Base-by-base conservation (phyloP, 176 grass and related monocot species). In the Cenchrus purpureus region DNA sequence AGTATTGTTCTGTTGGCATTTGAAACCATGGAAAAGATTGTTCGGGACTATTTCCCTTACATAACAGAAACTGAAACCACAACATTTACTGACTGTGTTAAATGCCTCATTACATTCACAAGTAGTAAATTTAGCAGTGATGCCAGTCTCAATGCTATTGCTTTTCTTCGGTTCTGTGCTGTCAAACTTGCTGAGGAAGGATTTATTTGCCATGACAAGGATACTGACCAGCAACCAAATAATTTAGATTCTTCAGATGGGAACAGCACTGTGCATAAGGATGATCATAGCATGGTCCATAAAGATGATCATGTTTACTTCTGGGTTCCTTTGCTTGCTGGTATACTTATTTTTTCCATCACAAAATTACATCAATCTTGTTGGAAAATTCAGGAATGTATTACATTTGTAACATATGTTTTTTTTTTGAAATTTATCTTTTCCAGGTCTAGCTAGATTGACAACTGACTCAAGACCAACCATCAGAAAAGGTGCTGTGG, bases 11-110 rank as follows among this genome's bases (percentile, higher is more conserved):
- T 98, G 52, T 90, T 99, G 68, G 97, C 97, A 64, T 99, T 99
- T 87, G 97, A 96, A 76, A 99, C 93, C 2, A 99, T 99, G 91
- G 97, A 96, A 91, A 99, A 96, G 86, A 99, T 99, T 86, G 91
- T 99, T 83, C 87, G 97, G 75, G 97, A 99, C 70, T 99, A 94
- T 85, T 99, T 99, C 65, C 93, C 93, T 50, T 94, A 94, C 86
- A 99, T 99, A 99, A 99, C 97, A 75, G 97, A 99, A 87, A 99
- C 97, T 20, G 97, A 99, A 83, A 92, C 97, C 77, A 99, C 88
- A 73, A 95, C 89, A 57, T 99, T 99, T 85, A 96, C 93, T 11
- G 97, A 99, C 80, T 99, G 93, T 87, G 97, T 96, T 31, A 94
- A 94, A 85, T 99, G 97, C 85, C 93, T 99, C n/a, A 92, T 99